A percentile compares a stretch with the other conserved stretches of the same genome.
These are phyloP conservation scores for Beauveria medogensis DNA, from an alignment of 2,329 filamentous ascomycete species.

Conservation along the genomic window DNA sequence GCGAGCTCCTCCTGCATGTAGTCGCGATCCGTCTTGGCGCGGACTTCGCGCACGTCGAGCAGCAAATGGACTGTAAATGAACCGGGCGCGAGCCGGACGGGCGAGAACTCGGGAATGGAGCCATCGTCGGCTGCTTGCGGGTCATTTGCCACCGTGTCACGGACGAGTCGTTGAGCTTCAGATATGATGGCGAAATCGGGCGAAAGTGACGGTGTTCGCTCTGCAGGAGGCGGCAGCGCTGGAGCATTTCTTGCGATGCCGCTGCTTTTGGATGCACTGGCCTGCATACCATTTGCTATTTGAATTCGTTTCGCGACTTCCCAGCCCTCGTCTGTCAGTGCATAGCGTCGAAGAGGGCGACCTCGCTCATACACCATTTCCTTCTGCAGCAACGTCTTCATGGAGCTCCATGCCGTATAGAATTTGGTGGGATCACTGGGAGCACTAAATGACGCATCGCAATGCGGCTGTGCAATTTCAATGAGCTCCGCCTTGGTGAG, in stretches of 20 bases:
- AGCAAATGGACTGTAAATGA: slow-evolving; percentile 66
- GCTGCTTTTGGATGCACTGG: slow-evolving; percentile 16
- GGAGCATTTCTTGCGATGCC: neutral
- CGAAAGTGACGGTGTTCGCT: slow-evolving; percentile 14
- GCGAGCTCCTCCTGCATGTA: slow-evolving; percentile 67
- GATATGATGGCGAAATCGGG: slow-evolving; percentile 13
- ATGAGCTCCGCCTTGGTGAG: slow-evolving; percentile 63
- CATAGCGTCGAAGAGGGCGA: slow-evolving; percentile 58
- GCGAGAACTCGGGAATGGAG: slow-evolving; percentile 41
- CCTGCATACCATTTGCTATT: slow-evolving; percentile 34
- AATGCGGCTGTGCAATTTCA: slow-evolving; percentile 60
- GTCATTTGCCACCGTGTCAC: slow-evolving; percentile 6
- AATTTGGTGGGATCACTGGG: slow-evolving; percentile 59
- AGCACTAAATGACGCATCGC: slow-evolving; percentile 64
- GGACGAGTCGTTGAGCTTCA: neutral
- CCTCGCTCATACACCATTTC: slow-evolving; percentile 67
- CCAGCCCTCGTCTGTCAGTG: slow-evolving; percentile 70
- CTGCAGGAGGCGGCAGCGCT: slow-evolving; percentile 1
- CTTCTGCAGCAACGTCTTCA: slow-evolving; percentile 66
- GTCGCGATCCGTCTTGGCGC: slow-evolving; percentile 63
- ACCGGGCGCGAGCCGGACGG: slow-evolving; percentile 54
- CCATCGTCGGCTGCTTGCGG: slow-evolving; percentile 3
- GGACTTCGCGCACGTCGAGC: slow-evolving; percentile 67
- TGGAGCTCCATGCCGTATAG: slow-evolving; percentile 77
- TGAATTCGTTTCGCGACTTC: slow-evolving; percentile 61